Conservation (phyloP, 345 rosid species). For the Sonneratia alba region DNA sequence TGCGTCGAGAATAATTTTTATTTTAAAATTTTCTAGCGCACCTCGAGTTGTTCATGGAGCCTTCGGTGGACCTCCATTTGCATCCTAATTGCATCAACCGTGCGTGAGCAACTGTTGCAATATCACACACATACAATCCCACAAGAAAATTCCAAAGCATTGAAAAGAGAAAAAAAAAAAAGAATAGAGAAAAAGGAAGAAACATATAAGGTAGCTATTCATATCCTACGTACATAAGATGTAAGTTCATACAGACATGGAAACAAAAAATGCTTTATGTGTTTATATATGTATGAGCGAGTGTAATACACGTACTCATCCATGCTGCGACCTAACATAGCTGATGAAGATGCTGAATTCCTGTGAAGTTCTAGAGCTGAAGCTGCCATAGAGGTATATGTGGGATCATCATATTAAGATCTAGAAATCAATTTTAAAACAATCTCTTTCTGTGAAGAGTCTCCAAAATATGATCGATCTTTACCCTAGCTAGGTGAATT, state of each 20-base stretch:
- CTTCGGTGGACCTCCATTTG: slow-evolving; percentile 99
- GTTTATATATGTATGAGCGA: not conserved
- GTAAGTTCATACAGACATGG: no score
- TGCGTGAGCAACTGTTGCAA: slow-evolving; percentile 30
- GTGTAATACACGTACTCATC: slow-evolving; percentile 54
- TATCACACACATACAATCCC: slow-evolving; percentile 16
- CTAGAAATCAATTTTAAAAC: not conserved
- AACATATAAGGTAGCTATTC: not conserved
- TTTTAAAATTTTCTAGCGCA: slow-evolving; percentile 12
- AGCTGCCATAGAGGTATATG: slow-evolving; percentile 24
- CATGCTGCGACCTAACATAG: slow-evolving; percentile 84
- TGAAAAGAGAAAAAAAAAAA: not conserved
- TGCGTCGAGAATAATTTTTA: not conserved
- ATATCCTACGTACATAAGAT: not conserved
- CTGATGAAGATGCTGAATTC: slow-evolving; percentile 77
- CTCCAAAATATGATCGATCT: not conserved
- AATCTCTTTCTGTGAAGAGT: no score
- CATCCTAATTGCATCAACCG: slow-evolving; percentile 70
- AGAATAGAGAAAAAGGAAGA: not conserved
- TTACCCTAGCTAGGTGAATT: not conserved
- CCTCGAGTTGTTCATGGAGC: slow-evolving; percentile 97
- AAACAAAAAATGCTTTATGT: not conserved
- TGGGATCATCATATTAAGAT: not conserved
- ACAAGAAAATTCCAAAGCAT: slow-evolving; percentile 14
- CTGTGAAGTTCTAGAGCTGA: slow-evolving; percentile 81